Evolutionary conservation across 345 rosid species (phyloP).

Genomic region (Balakata baccata): DNA sequence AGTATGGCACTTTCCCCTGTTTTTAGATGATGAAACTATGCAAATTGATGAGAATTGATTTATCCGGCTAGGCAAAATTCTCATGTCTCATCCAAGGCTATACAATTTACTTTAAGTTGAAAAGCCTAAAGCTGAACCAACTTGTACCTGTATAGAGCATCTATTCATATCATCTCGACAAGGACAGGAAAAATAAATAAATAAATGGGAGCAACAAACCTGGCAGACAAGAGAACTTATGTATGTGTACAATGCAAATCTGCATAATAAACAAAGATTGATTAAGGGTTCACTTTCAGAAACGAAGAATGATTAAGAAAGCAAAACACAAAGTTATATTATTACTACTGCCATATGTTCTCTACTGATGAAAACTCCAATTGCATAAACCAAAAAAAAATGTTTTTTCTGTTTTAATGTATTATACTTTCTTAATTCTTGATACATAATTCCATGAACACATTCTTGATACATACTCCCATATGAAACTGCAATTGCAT

Average conservation of each 20-base stretch:
- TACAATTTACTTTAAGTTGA: background rate
- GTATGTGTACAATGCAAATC: slow-evolving; percentile 22
- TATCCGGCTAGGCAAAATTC: no score
- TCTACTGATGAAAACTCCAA: background rate
- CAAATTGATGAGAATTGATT: no score
- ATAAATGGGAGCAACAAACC: slow-evolving; percentile 19
- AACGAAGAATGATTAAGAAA: background rate
- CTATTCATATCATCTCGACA: background rate
- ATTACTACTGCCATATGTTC: background rate
- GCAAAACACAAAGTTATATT: background rate
- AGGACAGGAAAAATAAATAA: slow-evolving; percentile 2
- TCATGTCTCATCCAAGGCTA: no score
- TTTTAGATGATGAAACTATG: no score
- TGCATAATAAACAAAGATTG: slow-evolving; percentile 16
- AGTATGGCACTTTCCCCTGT: no score
- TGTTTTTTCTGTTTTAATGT: background rate
- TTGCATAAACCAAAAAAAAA: background rate
- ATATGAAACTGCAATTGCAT: background rate
- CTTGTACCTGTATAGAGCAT: background rate
- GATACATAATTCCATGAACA: background rate
- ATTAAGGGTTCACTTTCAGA: background rate
- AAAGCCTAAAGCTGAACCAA: background rate
- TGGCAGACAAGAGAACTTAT: slow-evolving; percentile 24
- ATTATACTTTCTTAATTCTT: background rate
- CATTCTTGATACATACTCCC: background rate